phyloP scores from a whole-genome alignment of 2,329 filamentous ascomycete genomes.

The Trichoderma sp. region DNA sequence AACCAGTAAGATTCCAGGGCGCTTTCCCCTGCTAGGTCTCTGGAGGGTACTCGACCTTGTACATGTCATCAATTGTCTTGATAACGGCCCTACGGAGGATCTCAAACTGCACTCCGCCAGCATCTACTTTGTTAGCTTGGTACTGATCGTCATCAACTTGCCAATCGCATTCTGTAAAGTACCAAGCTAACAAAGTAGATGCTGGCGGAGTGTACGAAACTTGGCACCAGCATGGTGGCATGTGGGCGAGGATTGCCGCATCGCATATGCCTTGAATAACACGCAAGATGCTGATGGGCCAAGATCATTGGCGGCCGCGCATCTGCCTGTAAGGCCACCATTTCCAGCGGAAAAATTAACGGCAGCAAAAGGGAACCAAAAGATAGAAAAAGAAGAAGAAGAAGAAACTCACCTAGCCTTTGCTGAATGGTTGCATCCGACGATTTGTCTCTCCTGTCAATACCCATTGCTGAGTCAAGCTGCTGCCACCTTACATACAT shows the following conservation, averaged over 20 bases:
- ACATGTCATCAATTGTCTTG: not conserved
- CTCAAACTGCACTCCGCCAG: not conserved
- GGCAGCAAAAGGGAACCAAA: not conserved
- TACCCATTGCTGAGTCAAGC: not conserved
- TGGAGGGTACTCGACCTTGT: not conserved
- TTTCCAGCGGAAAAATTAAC: not conserved
- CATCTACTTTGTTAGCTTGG: no score
- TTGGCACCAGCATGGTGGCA: not conserved
- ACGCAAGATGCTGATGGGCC: not conserved
- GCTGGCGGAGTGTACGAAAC: no score
- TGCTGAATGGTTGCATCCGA: not conserved
- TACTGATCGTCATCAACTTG: no score
- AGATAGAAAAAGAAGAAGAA: not conserved
- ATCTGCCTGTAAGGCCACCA: not conserved
- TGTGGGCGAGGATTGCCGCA: not conserved
- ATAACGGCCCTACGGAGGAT: not conserved
- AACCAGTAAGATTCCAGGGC: slow-evolving; percentile 17
- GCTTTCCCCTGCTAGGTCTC: not conserved
- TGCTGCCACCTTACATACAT: not conserved
- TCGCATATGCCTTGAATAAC: not conserved
- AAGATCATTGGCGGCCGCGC: not conserved
- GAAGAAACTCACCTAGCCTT: not conserved
- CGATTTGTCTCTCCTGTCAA: not conserved
- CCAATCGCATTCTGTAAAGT: no score
- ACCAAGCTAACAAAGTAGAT: no score